These are phyloP conservation scores for Rhodotorula sp. DNA, from an alignment of 1,284 basidiomycete genomes.

Conservation along the genomic window DNA sequence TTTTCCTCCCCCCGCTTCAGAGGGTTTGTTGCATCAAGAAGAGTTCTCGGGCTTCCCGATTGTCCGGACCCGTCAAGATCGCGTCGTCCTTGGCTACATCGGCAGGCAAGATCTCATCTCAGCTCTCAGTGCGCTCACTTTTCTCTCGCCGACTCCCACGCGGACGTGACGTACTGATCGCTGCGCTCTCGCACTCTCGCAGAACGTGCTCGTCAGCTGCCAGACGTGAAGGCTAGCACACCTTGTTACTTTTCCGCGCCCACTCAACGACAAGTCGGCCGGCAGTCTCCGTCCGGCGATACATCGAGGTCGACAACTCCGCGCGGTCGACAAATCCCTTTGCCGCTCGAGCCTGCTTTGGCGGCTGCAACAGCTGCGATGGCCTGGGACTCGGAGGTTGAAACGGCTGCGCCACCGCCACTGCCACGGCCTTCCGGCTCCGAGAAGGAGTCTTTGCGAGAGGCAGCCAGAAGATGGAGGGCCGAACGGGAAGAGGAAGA, in stretches of 20 bases:
- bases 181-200: neutral
- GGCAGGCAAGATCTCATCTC: conserved; percentile 87
- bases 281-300: neutral
- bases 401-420: neutral
- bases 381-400: neutral
- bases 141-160: neutral
- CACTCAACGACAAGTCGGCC: neutral
- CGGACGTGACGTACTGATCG: neutral
- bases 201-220: conserved; percentile 20
- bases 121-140: conserved; percentile 65
- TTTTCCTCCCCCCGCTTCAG: neutral
- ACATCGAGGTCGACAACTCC: neutral
- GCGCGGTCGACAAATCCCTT: conserved; percentile 8
- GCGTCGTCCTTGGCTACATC: conserved; percentile 82
- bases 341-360: neutral
- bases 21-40: conserved; percentile 31
- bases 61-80: conserved; percentile 53
- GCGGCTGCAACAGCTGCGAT: neutral
- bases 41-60: conserved; percentile 86
- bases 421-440: too few species aligned
- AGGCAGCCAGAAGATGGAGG: neutral
- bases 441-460: neutral
- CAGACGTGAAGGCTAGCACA: conserved; percentile 17
- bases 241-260: conserved; percentile 23
- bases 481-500: conserved; percentile 4